A percentile compares a stretch with the other conserved stretches of the same genome.
phyloP scores from a whole-genome alignment of 306 rosid species.

The Calophaca sinica region DNA sequence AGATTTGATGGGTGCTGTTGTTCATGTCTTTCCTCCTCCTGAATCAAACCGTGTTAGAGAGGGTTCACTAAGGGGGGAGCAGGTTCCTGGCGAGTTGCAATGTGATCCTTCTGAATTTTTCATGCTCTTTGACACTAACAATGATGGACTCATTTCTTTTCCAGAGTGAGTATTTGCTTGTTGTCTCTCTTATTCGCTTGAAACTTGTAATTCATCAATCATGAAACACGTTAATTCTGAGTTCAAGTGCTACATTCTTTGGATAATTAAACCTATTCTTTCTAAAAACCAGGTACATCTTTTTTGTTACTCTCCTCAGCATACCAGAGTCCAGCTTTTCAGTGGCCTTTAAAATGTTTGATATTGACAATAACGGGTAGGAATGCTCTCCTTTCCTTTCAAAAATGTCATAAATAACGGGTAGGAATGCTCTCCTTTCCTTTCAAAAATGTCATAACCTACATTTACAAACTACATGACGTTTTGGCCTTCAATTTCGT shows the following conservation, averaged over 20 bases:
- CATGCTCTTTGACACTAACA: constrained; percentile 85
- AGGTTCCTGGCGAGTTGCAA: constrained; percentile 56
- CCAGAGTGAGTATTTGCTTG: constrained; percentile 58
- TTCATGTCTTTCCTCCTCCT: constrained; percentile 79
- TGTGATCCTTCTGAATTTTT: constrained; percentile 73
- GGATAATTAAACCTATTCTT: too few species aligned
- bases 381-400: constrained; percentile 13
- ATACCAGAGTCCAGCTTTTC: constrained; percentile 81
- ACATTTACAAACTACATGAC: too few species aligned
- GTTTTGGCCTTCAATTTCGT: too few species aligned
- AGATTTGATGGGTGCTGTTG: constrained; percentile 79
- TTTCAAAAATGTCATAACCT: too few species aligned
- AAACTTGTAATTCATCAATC: too few species aligned
- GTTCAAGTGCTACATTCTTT: too few species aligned
- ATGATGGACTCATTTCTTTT: constrained; percentile 86
- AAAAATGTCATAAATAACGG: too few species aligned
- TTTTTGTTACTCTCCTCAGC: constrained; percentile 79
- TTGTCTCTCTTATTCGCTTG: constrained; percentile 14
- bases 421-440: too few species aligned
- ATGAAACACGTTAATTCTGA: too few species aligned
- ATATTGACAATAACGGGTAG: constrained; percentile 75
- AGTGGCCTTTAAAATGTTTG: constrained; percentile 92
- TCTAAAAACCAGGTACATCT: constrained; percentile 60
- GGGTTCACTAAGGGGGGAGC: constrained; percentile 75
- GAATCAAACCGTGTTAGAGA: constrained; percentile 74